Base-by-base conservation (phyloP, 257 asterid genomes). In the Mitragyna speciosa region DNA sequence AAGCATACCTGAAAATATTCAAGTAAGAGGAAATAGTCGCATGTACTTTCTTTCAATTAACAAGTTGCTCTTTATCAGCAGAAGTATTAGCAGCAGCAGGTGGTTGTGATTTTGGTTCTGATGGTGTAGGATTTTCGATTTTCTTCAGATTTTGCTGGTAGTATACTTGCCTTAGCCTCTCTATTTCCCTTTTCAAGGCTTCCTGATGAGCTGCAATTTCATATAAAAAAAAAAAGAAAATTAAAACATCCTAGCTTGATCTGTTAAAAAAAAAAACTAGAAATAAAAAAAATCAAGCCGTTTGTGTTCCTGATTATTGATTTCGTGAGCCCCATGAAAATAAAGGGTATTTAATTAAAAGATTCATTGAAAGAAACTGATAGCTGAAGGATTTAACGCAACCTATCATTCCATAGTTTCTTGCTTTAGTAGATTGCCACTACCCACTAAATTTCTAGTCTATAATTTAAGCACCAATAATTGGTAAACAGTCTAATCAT, bases 101-200 rank as follows among this genome's bases (percentile, higher is more conserved):
- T 73, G 85, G 77, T 73, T 91, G 93, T 76, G 88, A 82, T 54
- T 87, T 84, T 48, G 86, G 75, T 59, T 81, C 85, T 30, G 84
- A 54, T 66, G 83, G 45, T 39, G 80, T 75, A 26, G 49, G 85
- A 73, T 81, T 89, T 80, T 89, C 97, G 89, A 91, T 83, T 81
- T 94, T 92, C 90, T 92, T 92, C 80, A 87, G 12, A 75, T 86
- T 91, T 80, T 93, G 98, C 70, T 92, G 94, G 82, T 87, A 89
- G 83, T 88, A 95, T 59, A 92, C 72, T 85, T 89, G 91, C 88
- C 96, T 91, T 66, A 95, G 84, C 88, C 98, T 93, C 86, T 93
- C 98, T 56, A 95, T 93, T 84, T 95, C 98, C 86, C 92, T 92
- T 88, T 90, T 93, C 88, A 95, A 78, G 73, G 98, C 98, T 80